phyloP scores from a whole-genome alignment of 2,329 filamentous ascomycete species.

The Hymenoscyphus linearis region DNA sequence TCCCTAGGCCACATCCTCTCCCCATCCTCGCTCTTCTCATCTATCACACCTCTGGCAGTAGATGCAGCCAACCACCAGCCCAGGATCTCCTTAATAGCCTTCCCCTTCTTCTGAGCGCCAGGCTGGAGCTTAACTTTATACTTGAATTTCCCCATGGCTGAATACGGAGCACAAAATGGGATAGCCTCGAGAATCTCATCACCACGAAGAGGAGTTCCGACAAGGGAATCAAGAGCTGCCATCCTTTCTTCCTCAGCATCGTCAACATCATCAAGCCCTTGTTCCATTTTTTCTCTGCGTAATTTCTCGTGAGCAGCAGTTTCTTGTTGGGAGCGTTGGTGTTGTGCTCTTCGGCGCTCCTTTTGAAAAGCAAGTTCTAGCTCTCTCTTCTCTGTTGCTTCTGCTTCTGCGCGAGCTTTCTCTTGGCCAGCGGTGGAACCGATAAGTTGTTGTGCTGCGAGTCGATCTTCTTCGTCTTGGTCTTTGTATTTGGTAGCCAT shows the following conservation, averaged over 20 bases:
- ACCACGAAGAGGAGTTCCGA: conserved; percentile 71
- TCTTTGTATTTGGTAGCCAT: conserved; percentile 84
- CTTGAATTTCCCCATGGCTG: conserved; percentile 65
- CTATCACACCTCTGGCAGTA: conserved; percentile 47
- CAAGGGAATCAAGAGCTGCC: conserved; percentile 61
- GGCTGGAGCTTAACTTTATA: conserved; percentile 96
- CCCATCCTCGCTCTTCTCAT: conserved; percentile 54
- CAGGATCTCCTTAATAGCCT: conserved; percentile 87
- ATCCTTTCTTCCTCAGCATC: conserved; percentile 50
- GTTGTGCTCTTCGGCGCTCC: conserved; percentile 73
- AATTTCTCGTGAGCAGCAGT: conserved; percentile 72
- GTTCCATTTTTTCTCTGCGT: conserved; percentile 54
- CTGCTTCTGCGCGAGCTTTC: conserved; percentile 62
- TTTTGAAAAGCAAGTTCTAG: conserved; percentile 66
- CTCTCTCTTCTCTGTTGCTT: conserved; percentile 63
- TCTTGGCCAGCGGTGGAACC: conserved; percentile 65
- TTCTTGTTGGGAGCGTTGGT: conserved; percentile 69
- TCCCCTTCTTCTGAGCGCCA: conserved; percentile 85
- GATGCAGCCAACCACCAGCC: conserved; percentile 69
- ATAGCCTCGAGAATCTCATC: conserved; percentile 73
- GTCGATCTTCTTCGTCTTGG: conserved; percentile 91
- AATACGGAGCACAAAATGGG: conserved; percentile 61
- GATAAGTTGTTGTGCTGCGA: conserved; percentile 78
- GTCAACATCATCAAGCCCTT: conserved; percentile 54
- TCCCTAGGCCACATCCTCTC: conserved; percentile 83